Base-by-base conservation (phyloP, 2,329 filamentous ascomycete species). In the Tolypocladium endophyticum region DNA sequence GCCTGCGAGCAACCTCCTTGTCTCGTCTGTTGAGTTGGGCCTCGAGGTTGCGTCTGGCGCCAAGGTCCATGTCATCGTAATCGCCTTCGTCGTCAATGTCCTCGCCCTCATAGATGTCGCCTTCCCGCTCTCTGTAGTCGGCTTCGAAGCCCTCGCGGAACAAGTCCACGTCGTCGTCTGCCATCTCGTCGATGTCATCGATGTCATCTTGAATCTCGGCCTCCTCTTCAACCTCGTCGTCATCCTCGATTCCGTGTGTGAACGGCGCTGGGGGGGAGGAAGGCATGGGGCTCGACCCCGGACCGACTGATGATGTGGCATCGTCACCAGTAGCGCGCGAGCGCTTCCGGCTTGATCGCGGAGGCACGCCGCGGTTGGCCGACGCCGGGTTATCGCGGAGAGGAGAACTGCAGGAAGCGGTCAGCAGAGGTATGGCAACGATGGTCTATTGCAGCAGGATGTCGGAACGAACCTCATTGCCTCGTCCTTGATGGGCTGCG, bases 1-100 rank as follows among this genome's bases (percentile, higher is more conserved):
- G 82, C 64, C 85, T 77, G 59, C 87, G 82, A 30, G 83, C 83
- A 53, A 90, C 80, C 67, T 91, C 87, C 60, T 84, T 80, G 71
- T 94, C 90, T 73, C 90, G 82, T 62, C 85, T 84, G 72, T 88
- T 87, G 55, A 95, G 78, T 63, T 87, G 85, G 35, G 84, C 83
- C 68, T 94, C 90, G 28, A 94, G 82, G 60, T 83, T 81, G 66
- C 90, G 81, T 69, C 90, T 80, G 25, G 83, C 79, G 20, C 82
- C 88, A 23, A 85, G 71, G 64, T 88, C 84, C 71, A 94, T 80
- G 38, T 83, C 83, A 3, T 86, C 88, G 62, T 87, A 92, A 4
- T 93, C 86, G 58, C 81, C 86, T 39, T 90, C 87, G 64, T 94
- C 90, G 65, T 95, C 90, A 61, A 94, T 80, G 64, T 87, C 89